These are phyloP conservation scores for Edaphochlamys debaryana DNA, from an alignment of 139 green algal species.

Conservation along the genomic window DNA sequence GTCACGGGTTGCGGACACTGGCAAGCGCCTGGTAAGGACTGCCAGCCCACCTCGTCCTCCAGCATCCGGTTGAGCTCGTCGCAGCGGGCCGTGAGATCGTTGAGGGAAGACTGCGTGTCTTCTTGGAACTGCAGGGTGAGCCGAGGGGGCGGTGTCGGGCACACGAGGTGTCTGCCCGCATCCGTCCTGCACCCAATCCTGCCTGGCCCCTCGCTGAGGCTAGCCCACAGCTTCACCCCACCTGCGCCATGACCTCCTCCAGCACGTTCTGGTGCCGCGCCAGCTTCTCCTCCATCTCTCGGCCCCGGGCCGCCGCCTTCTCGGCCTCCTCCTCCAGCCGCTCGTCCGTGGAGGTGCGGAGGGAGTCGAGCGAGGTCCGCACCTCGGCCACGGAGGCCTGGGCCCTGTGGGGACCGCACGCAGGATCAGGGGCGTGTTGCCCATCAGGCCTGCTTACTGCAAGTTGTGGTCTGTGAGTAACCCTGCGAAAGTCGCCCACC, in stretches of 20 bases:
- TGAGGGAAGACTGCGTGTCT: background rate
- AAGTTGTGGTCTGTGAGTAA: too few relatives aligned
- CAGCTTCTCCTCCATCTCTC: slow-evolving; percentile 16
- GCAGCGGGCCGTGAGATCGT: background rate
- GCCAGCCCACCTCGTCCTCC: slow-evolving; percentile 46
- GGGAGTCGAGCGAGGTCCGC: background rate
- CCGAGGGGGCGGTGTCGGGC: too few relatives aligned
- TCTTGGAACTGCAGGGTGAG: slow-evolving; percentile 19
- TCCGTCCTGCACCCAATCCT: background rate
- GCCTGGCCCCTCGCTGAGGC: too few relatives aligned
- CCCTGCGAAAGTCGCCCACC: too few relatives aligned
- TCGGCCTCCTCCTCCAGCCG: background rate
- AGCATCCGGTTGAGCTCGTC: slow-evolving; percentile 47
- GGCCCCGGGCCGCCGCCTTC: background rate
- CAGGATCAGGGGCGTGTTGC: background rate
- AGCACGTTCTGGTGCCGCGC: slow-evolving; percentile 17
- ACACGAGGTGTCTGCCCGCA: background rate
- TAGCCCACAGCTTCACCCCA: too few relatives aligned
- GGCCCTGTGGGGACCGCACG: background rate
- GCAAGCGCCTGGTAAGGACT: too few relatives aligned
- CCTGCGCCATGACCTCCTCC: slow-evolving; percentile 41
- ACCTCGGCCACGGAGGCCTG: background rate
- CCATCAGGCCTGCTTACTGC: too few relatives aligned
- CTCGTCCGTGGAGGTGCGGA: background rate
- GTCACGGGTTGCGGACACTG: too few relatives aligned